These are phyloP conservation scores for Phytophthora multivora DNA, from an alignment of 352 stramenopile genomes.

Conservation along the genomic window DNA sequence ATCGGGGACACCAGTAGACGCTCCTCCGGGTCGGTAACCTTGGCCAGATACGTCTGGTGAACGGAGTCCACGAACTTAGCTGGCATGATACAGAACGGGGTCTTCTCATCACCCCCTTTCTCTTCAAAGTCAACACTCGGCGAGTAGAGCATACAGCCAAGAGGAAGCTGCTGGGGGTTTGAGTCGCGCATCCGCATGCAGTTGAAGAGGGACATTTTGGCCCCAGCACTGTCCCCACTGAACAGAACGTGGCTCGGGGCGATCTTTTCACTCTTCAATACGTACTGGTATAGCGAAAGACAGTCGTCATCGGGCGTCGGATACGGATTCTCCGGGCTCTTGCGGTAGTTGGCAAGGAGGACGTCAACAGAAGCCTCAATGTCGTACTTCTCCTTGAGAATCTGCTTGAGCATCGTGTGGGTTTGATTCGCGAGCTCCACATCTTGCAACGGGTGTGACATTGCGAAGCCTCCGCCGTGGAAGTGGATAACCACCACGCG, in stretches of 20 bases:
- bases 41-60: slow-evolving; percentile 28
- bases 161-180: slow-evolving; percentile 11
- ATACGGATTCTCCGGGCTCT: slow-evolving; percentile 26
- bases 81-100: slow-evolving; percentile 28
- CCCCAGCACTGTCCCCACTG: slow-evolving; percentile 23
- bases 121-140: slow-evolving; percentile 30
- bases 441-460: slow-evolving; percentile 29
- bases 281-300: slow-evolving; percentile 20
- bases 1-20: slow-evolving; percentile 23
- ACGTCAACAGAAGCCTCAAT: slow-evolving; percentile 25
- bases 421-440: slow-evolving; percentile 33
- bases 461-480: slow-evolving; percentile 30
- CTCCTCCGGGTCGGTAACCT: slow-evolving; percentile 20
- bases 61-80: slow-evolving; percentile 23
- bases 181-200: slow-evolving; percentile 25
- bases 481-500: slow-evolving; percentile 31
- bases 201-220: slow-evolving; percentile 29
- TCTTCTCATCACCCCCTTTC: slow-evolving; percentile 29
- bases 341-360: slow-evolving; percentile 28
- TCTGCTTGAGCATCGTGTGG: slow-evolving; percentile 31
- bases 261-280: slow-evolving; percentile 22
- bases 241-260: slow-evolving; percentile 22
- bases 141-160: slow-evolving; percentile 25
- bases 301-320: slow-evolving; percentile 30
- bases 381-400: slow-evolving; percentile 26